Base-by-base conservation (phyloP, 768 basidiomycete species). In the Podaxis mareebaensis region DNA sequence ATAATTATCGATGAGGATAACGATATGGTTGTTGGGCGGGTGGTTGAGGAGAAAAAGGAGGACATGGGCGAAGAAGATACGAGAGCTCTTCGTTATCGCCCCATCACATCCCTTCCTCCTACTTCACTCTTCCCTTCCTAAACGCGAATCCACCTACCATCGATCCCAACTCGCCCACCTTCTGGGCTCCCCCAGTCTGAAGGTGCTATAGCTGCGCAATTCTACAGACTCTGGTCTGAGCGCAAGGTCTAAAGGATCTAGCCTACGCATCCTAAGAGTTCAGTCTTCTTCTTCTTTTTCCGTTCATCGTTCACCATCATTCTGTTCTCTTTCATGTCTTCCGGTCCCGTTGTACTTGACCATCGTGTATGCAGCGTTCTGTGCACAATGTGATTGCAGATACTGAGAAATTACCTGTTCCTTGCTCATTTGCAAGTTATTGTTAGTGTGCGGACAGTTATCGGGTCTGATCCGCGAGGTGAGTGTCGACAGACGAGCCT, bases 351-450 rank as follows among this genome's bases (percentile, higher is more conserved):
- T 60, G 49, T 60, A 60, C 24, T 60, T 60, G 20, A 44, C 58
- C 44, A 36, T 52, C 39, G 59, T 60, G 59, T 60, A 60, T 30
- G 40, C 60, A 61, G 52, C 7, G 24, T 17, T 60, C 53, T 61
- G 51, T 44, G 52, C 60, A 61, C 52, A 61, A 61, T 61, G 60
- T 61, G 51, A 61, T 61, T 53, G 44, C 39, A 15, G 60, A 53
- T 40, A 28, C 39, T 60, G 60, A 53, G 42, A 53, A n/a, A 46
- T 52, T 60, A 61, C 26, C 52, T 53, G 24, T 20, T 17, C 22
- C 52, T 42, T 20, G 24, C 36, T 49, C 20, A 26, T 39, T 5
- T n/a, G 59, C 59, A 60, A 52, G 59, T 60, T 22, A 49, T 46
- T 30, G 48, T 48, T 59, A n/a, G 46, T 48, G 13, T 49, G 58